Evolutionary conservation across 148 eudicot species (phyloP).

Genomic region (Rhododendron kiyosumense): DNA sequence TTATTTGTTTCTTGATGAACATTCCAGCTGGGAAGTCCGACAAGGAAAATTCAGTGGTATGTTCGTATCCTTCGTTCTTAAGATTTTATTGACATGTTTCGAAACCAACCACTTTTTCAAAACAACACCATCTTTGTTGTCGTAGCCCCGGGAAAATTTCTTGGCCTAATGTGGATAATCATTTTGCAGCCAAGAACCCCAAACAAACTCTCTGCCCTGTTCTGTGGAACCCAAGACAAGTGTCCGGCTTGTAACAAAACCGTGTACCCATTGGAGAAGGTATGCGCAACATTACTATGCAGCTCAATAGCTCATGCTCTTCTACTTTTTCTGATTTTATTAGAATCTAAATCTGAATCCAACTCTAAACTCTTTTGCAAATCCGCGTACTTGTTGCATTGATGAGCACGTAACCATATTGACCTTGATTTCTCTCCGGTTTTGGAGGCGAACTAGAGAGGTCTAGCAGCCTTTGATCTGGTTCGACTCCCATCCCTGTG

Average conservation of each 20-base stretch:
- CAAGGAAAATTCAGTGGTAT: slow-evolving; percentile 52
- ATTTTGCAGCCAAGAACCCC: slow-evolving; percentile 48
- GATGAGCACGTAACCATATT: neutral
- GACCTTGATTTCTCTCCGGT: neutral
- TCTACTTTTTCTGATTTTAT: neutral
- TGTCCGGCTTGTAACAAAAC: slow-evolving; percentile 74
- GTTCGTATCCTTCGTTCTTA: slow-evolving; percentile 4
- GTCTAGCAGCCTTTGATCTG: too few species aligned
- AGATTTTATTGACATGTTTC: neutral
- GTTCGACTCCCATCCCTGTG: too few species aligned
- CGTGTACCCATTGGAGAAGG: slow-evolving; percentile 96
- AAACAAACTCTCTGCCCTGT: slow-evolving; percentile 64
- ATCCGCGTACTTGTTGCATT: neutral
- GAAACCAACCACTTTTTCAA: neutral
- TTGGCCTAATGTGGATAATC: neutral
- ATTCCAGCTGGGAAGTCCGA: slow-evolving; percentile 43
- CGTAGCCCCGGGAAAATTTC: neutral
- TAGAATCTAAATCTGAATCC: neutral
- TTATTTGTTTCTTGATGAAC: slow-evolving; percentile 9
- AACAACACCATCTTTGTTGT: neutral
- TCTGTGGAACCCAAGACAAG: slow-evolving; percentile 87
- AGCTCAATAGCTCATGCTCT: neutral
- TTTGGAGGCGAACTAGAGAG: too few species aligned
- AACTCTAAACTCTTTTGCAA: neutral
- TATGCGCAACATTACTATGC: neutral